Conservation (phyloP, 2,329 filamentous ascomycete genomes). For the Drechslerella stenobrocha region DNA sequence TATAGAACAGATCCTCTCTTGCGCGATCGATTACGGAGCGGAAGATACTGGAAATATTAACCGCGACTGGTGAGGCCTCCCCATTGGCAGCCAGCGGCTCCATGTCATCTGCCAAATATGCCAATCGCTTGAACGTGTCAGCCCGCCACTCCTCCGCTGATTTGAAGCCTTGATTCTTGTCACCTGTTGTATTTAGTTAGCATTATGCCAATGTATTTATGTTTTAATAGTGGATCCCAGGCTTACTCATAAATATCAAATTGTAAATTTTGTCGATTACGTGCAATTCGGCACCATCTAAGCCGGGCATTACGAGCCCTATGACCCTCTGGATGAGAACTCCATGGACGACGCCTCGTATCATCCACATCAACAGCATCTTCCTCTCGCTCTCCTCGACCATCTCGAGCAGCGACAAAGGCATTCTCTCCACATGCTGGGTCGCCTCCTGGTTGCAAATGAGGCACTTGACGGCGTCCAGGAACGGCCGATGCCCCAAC, state of each 20-base stretch:
- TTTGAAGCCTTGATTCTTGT: conserved; percentile 24
- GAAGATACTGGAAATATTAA: conserved; percentile 12
- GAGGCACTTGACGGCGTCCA: conserved; percentile 18
- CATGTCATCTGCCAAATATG: conserved; percentile 31
- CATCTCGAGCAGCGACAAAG: conserved; percentile 18
- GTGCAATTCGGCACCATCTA: conserved; percentile 7
- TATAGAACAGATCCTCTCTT: conserved; percentile 12
- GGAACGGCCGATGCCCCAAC: conserved; percentile 22
- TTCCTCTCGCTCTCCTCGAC: conserved; percentile 29
- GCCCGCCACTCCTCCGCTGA: conserved; percentile 28
- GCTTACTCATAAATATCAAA: conserved; percentile 26
- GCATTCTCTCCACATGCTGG: conserved; percentile 13
- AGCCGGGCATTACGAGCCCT: conserved; percentile 22
- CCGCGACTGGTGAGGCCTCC: conserved; percentile 12
- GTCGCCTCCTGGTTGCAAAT: conserved; percentile 23
- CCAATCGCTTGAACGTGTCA: conserved; percentile 26
- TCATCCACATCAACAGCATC: conserved; percentile 25
- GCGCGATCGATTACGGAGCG: conserved; percentile 11
- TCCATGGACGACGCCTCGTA: conserved; percentile 33
- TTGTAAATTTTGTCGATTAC: conserved; percentile 27
- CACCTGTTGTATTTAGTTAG: conserved; percentile 8
- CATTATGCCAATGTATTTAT: neutral
- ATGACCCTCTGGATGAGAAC: conserved; percentile 27
- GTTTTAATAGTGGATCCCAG: too few species aligned
- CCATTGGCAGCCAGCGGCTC: conserved; percentile 18